Evolutionary conservation across 352 stramenopile species (phyloP), one percentile per base, ranked within the genome.

Genomic region (Pilasporangium apinafurcum): DNA sequence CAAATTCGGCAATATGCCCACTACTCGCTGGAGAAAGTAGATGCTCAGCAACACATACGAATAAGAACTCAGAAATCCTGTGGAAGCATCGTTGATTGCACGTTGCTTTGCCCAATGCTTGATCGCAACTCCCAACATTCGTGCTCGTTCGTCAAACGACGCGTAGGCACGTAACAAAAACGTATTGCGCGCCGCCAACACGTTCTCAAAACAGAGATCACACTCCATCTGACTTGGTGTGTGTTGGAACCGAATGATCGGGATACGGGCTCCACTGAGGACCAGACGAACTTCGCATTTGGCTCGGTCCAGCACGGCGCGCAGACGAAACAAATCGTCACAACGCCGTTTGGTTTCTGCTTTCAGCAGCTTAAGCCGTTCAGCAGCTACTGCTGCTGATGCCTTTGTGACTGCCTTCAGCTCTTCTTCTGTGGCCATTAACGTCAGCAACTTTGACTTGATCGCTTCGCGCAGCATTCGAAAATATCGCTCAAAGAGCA

Each of bases 61-160:
- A 67, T 99, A 99, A 18, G 89, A 98, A 57, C 84, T 98, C 31
- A 99, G 68, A 18, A 92, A 98, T 20, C 97, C 95, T 34, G 86
- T 66, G 3, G 86, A 90, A 21, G 97, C 95, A 51, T 98, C 95
- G 68, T 97, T 99, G 37, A 99, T 92, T 25, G 82, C 68, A 14
- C 97, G 77, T n/a, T 66, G 68, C 68, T 99, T 99, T 8, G 96
- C 96, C 96, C 96, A 99, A 31, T 95, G 74, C 68, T 99, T 99
- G 39, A 99, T 53, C 16, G 96, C 89, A 38, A 98, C 84, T 7
- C 94, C 96, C 6, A 99, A 54, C 20, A 86, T 59, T 2, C 90
- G 84, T 17, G 77, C 79, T 29, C 84, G 78, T 14, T 78, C 58
- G 45, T 95, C 84, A n/a, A 79, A 73, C 14, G 55, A 41, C 20